Base-by-base conservation (phyloP, 441 rosid genomes). In the Corymbia calophylla region DNA sequence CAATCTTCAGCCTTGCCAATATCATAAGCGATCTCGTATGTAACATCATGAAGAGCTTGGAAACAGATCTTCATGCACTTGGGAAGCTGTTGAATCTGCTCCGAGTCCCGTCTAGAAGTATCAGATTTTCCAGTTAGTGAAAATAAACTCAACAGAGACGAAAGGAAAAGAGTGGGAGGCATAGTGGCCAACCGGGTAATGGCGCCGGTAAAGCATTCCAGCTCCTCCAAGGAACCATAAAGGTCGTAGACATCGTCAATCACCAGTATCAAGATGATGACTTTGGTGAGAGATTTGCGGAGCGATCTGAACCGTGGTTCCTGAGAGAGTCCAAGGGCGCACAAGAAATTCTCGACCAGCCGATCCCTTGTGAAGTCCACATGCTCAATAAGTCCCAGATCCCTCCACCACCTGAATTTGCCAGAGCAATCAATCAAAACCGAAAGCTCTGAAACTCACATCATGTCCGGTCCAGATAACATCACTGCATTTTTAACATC, bases 231-330 rank as follows among this genome's bases (percentile, higher is more conserved):
- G 18, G 95, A 92, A 53, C 95, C 95, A 88, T 92, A 95, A 53
- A 94, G 39, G 73, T 94, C 96, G 35, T 94, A 95, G 51, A 93
- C 93, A 54, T 95, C 96, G 64, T 95, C 95, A 2, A 94, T 92
- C 19, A 91, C 77, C n/a, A 92, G 32, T 53, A 95, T 53, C 89
- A 95, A 51, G 53, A 90, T 54, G 44, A 93, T 35, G 35, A 88
- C 92, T 90, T 93, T 93, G 2, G 97, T 92, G 3, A 94, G 89
- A 87, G 89, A 87, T 91, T 88, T 93, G 86, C 95, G 88, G 27
- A 92, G 92, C 66, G 87, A 73, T 87, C 90, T 91, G 87, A 44
- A 86, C 25, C 86, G 77, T 9, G 93, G 93, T 86, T 92, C 93
- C 44, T 62, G 56, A 19, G 77, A 87, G 29, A 93, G 86, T 44